Evolutionary conservation across 1,284 basidiomycete species (phyloP).

Genomic region (Dichomitus squalens): DNA sequence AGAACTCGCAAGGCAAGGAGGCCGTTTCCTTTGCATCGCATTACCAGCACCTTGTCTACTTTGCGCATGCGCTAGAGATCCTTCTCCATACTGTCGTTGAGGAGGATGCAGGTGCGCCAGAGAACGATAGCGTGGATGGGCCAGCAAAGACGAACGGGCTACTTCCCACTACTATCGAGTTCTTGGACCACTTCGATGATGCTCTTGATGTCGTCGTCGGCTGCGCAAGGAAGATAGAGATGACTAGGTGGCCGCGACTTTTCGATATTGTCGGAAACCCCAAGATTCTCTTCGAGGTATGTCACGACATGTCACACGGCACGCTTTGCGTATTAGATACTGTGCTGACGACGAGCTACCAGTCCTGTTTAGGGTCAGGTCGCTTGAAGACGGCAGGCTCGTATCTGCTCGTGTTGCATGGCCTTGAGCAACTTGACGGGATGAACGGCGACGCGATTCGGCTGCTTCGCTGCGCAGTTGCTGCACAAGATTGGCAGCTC

Average conservation of each 20-base stretch:
- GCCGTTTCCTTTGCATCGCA: slow-evolving; percentile 88
- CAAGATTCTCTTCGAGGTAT: slow-evolving; percentile 86
- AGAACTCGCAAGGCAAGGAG: slow-evolving; percentile 67
- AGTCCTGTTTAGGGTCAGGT: slow-evolving; percentile 79
- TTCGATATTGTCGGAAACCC: slow-evolving; percentile 93
- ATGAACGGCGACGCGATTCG: slow-evolving; percentile 72
- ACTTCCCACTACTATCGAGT: slow-evolving; percentile 79
- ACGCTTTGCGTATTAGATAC: not conserved
- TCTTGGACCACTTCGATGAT: slow-evolving; percentile 93
- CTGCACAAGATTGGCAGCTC: slow-evolving; percentile 77
- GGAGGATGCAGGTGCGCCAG: slow-evolving; percentile 61
- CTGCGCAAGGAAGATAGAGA: slow-evolving; percentile 96
- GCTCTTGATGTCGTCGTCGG: slow-evolving; percentile 93
- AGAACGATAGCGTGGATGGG: slow-evolving; percentile 15
- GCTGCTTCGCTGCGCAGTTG: slow-evolving; percentile 74
- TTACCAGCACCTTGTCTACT: slow-evolving; percentile 90
- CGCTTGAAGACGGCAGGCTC: slow-evolving; percentile 90
- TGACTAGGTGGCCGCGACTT: slow-evolving; percentile 86
- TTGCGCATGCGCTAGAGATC: slow-evolving; percentile 93
- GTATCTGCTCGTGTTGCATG: slow-evolving; percentile 93
- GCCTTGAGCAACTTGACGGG: slow-evolving; percentile 88
- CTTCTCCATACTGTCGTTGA: slow-evolving; percentile 94
- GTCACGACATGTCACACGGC: slow-evolving; percentile 6
- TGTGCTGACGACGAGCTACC: not conserved
- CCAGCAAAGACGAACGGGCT: slow-evolving; percentile 39